Percentiles rank a stretch among this genome's conserved stretches.
Conservation (phyloP, 2,329 filamentous ascomycete genomes). For the Ophiostoma sp. region DNA sequence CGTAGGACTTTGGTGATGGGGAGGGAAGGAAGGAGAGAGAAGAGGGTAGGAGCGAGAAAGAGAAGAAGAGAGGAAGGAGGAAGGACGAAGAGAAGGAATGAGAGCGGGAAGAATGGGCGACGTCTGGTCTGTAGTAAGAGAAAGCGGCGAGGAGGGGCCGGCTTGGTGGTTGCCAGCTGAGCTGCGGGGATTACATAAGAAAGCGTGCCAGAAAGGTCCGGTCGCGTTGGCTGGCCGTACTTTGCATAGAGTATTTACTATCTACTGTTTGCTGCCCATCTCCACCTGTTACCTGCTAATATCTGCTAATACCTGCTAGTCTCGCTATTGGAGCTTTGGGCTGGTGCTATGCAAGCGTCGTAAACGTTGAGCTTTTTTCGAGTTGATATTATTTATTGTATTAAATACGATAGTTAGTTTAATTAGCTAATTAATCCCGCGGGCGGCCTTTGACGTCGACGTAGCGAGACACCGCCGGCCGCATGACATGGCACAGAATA, state of each 20-base stretch:
- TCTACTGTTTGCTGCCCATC: not conserved
- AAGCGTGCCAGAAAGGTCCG: not conserved
- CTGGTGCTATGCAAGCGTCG: not conserved
- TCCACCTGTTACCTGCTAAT: not conserved
- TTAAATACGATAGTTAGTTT: not conserved
- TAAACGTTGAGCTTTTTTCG: conserved; percentile 11
- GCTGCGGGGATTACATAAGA: conserved; percentile 1
- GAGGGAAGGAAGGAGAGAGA: not conserved
- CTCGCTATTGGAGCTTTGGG: not conserved
- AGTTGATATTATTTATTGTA: not conserved
- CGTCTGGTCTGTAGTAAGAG: not conserved
- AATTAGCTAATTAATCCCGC: not conserved
- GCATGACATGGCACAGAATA: not conserved
- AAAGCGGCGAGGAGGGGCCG: conserved; percentile 8
- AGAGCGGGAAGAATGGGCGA: conserved; percentile 3
- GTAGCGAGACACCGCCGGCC: not conserved
- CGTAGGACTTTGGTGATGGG: conserved; percentile 6
- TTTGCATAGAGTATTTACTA: not conserved
- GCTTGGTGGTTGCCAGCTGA: not conserved
- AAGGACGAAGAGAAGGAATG: not conserved
- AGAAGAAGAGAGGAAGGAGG: not conserved
- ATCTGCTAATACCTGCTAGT: not conserved
- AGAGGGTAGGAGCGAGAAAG: not conserved
- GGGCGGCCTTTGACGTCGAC: not conserved
- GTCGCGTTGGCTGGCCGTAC: not conserved